Evolutionary conservation across 2,329 filamentous ascomycete species (phyloP), one percentile per base, ranked within the genome.

Genomic region (Exophiala dermatitidis): DNA sequence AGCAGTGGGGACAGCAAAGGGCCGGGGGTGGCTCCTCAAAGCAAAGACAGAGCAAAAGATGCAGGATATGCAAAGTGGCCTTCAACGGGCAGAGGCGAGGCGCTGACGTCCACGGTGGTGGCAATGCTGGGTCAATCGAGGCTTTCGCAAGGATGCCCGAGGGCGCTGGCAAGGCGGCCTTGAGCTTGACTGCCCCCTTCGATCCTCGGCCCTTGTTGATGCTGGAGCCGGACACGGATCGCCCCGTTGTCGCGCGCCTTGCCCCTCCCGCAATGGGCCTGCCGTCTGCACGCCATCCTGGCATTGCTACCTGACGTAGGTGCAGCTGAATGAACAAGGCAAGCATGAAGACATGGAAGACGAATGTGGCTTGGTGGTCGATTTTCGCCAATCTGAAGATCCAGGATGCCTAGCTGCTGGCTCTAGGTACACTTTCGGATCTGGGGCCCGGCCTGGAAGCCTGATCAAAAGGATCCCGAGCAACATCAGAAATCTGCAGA

Each of bases 261-360:
- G 7, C 12, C 10, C 19, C 5, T 26, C 38, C 19, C 4, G 33
- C 5, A 5, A 41, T 7, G n/a, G 19, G 29, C 28, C 48, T 45
- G 50, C 37, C 10, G 36, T 50, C 49, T 53, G 54, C 54, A 50
- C 38, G 48, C 46, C 54, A 57, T 53, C 47, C 26, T 29, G 42
- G 50, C 50, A 32, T 52, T 42, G 50, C 38, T 41, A 41, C 19
- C 38, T 41, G 38, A 37, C 46, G 9, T 40, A 48, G 37, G 30
- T 36, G 46, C 41, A n/a, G 38, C 12, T 48, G 31, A 12, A 40
- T 29, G 34, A 48, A 32, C 45, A 33, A 38, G 19, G 19, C 48
- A 9, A 26, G 28, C 12, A 3, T 41, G 38, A 41, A 12, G 28
- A 26, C 38, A 12, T 41, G 38, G 38, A 41, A 46, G 4, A 40